These are phyloP conservation scores for Passiflora organensis DNA, from an alignment of 345 rosid species.

Conservation along the genomic window DNA sequence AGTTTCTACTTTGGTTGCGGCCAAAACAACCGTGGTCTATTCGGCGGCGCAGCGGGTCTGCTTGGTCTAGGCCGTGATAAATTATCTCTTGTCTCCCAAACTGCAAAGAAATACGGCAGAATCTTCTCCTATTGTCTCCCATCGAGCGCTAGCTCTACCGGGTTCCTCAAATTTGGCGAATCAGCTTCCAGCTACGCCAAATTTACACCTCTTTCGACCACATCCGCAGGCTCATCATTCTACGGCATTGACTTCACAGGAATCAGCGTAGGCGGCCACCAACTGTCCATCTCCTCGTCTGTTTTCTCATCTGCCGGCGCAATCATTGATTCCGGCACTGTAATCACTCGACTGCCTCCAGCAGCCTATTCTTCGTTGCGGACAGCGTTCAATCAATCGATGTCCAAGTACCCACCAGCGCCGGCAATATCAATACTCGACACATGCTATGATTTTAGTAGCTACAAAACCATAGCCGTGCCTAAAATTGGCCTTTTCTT, in stretches of 20 bases:
- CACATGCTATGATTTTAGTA: constrained; percentile 71
- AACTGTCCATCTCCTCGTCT: constrained; percentile 39
- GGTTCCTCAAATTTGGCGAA: constrained; percentile 59
- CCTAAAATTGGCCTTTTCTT: constrained; percentile 55
- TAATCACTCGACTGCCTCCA: constrained; percentile 71
- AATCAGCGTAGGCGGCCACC: constrained; percentile 49
- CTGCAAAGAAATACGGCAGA: constrained; percentile 47
- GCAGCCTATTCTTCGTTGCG: constrained; percentile 49
- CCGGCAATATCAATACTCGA: constrained; percentile 59
- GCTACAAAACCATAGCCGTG: constrained; percentile 19
- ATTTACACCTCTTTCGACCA: constrained; percentile 53
- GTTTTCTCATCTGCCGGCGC: constrained; percentile 48
- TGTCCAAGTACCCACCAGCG: constrained; percentile 54
- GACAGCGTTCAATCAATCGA: constrained; percentile 38
- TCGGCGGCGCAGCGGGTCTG: constrained; percentile 62
- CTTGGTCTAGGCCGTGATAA: constrained; percentile 77
- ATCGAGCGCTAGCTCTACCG: constrained; percentile 52
- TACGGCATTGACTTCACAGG: constrained; percentile 61
- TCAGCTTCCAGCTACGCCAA: constrained; percentile 29
- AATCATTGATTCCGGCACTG: constrained; percentile 86
- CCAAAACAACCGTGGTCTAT: constrained; percentile 68
- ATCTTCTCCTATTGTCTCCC: constrained; percentile 88
- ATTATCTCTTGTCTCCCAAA: constrained; percentile 65
- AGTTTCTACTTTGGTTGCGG: constrained; percentile 73
- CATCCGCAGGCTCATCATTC: constrained; percentile 35